These are phyloP conservation scores for Neonectria hederae DNA, from an alignment of 2,329 filamentous ascomycete species.

Conservation along the genomic window DNA sequence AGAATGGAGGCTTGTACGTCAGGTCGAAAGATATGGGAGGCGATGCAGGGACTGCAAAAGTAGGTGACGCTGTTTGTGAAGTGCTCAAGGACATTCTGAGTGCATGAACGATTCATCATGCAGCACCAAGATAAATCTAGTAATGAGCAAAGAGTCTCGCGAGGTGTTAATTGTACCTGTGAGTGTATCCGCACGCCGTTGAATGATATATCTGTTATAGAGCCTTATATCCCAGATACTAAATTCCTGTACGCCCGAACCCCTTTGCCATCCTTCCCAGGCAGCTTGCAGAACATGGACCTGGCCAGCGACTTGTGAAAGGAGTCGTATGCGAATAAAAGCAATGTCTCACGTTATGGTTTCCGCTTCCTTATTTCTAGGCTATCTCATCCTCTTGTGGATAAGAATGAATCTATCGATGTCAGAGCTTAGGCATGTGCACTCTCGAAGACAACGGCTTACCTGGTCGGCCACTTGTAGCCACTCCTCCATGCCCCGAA, in stretches of 20 bases:
- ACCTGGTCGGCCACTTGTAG: constrained; percentile 76
- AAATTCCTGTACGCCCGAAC: not conserved
- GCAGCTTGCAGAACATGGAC: not conserved
- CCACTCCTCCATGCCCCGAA: constrained; percentile 84
- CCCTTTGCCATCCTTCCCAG: not conserved
- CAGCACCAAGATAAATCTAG: not conserved
- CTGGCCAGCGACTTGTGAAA: not conserved
- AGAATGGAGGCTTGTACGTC: constrained; percentile 55
- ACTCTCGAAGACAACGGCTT: constrained; percentile 37
- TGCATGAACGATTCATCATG: not conserved
- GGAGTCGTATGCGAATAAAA: no score
- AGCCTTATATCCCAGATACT: not conserved
- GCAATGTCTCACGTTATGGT: no score
- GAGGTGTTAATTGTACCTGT: not conserved
- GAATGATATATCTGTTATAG: not conserved
- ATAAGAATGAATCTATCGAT: constrained; percentile 37
- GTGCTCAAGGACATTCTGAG: constrained; percentile 14
- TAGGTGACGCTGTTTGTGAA: constrained; percentile 67
- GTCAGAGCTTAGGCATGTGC: constrained; percentile 13
- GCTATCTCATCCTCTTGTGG: not conserved
- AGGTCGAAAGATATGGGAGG: constrained; percentile 74
- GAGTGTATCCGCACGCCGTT: not conserved
- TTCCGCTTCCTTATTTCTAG: not conserved
- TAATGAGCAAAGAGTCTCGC: not conserved
- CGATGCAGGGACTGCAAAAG: constrained; percentile 68